phyloP scores from a whole-genome alignment of 2,329 filamentous ascomycete genomes.

The Colletotrichum tamarilloi region DNA sequence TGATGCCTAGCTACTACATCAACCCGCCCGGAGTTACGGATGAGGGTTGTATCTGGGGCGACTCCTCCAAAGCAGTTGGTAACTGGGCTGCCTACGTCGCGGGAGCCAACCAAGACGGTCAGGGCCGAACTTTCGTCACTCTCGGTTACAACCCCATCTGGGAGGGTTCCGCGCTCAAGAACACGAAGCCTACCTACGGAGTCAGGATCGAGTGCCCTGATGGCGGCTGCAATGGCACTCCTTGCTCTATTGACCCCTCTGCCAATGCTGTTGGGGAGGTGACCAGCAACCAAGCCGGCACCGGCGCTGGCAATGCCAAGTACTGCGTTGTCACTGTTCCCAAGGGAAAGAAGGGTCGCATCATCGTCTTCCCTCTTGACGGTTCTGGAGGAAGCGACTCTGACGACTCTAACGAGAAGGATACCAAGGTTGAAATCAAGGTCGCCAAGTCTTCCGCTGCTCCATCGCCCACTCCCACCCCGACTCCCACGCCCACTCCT shows the following conservation, averaged over 20 bases:
- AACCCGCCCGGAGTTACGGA: conserved; percentile 76
- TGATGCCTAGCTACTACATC: conserved; percentile 73
- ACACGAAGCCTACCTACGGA: conserved; percentile 72
- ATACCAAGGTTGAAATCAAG: conserved; percentile 27
- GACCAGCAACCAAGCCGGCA: conserved; percentile 61
- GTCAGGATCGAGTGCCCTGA: conserved; percentile 76
- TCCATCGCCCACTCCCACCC: conserved; percentile 33
- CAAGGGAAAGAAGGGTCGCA: conserved; percentile 72
- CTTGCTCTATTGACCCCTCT: conserved; percentile 76
- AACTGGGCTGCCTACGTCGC: conserved; percentile 85
- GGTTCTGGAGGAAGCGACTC: conserved; percentile 49
- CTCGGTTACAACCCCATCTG: conserved; percentile 84
- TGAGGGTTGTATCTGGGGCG: conserved; percentile 79
- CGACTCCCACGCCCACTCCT: conserved; percentile 37
- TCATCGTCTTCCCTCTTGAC: conserved; percentile 69
- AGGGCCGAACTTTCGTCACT: conserved; percentile 78
- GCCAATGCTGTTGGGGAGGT: conserved; percentile 68
- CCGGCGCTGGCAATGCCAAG: conserved; percentile 73
- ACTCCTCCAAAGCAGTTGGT: conserved; percentile 68
- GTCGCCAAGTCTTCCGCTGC: conserved; percentile 33
- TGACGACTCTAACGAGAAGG: conserved; percentile 22
- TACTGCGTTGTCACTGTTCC: conserved; percentile 84
- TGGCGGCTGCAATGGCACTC: conserved; percentile 76
- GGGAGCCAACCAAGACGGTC: conserved; percentile 75
- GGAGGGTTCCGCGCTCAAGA: conserved; percentile 64